A percentile compares a stretch with the other conserved stretches of the same genome.
Evolutionary conservation across 164 flowering plant species (phyloP).

Genomic region (Nelumbo lutea): DNA sequence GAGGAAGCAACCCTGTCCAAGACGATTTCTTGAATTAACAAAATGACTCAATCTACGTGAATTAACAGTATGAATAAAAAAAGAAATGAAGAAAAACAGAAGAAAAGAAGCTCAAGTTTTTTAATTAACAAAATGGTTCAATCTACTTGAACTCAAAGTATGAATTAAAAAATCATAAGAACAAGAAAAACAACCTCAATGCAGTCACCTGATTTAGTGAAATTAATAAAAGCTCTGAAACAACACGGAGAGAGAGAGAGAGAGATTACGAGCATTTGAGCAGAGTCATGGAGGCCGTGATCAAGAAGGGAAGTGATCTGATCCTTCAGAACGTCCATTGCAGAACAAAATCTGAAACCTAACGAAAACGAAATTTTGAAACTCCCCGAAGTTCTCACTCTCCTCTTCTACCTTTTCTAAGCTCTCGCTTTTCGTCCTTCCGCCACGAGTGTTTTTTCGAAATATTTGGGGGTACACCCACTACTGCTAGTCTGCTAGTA

Average conservation of each 20-base stretch:
- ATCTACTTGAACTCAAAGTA: no score
- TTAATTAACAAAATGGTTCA: neutral
- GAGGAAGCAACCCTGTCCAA: constrained; percentile 69
- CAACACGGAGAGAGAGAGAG: constrained; percentile 4
- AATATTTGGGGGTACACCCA: no score
- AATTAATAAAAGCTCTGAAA: neutral
- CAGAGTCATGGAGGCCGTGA: constrained; percentile 64
- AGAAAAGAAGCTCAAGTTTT: neutral
- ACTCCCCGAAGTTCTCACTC: no score
- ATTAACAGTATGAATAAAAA: neutral
- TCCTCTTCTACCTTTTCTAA: no score
- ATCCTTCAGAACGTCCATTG: constrained; percentile 76
- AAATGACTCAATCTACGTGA: neutral
- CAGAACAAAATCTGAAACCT: neutral
- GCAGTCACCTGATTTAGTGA: neutral
- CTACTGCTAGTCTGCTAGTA: no score
- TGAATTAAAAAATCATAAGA: neutral
- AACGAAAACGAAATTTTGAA: neutral
- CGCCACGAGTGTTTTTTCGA: no score
- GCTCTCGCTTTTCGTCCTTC: no score
- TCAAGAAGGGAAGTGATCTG: constrained; percentile 74
- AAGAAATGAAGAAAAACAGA: neutral
- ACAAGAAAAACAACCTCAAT: neutral
- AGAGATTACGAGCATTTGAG: constrained; percentile 62
- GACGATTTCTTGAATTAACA: neutral